Evolutionary conservation across 2,329 filamentous ascomycete species (phyloP).

Genomic region (Colletotrichum plurivorum): DNA sequence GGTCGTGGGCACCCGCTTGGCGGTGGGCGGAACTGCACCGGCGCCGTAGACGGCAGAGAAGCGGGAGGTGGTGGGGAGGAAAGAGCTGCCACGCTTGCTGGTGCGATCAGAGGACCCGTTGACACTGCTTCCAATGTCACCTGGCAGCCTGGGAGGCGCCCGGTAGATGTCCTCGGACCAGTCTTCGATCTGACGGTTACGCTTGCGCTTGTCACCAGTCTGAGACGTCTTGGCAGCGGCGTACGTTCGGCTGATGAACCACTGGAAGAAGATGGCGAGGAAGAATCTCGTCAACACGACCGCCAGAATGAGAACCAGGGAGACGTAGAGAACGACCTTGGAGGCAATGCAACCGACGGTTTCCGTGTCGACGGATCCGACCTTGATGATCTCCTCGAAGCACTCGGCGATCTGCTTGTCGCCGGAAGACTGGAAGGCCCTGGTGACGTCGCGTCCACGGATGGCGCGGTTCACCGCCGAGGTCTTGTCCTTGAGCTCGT

Average conservation of each 20-base stretch:
- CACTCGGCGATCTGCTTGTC: conserved; percentile 91
- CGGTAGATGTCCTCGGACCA: conserved; percentile 99
- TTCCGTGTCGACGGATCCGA: conserved; percentile 95
- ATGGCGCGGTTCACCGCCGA: conserved; percentile 73
- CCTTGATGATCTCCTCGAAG: conserved; percentile 93
- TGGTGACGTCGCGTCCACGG: conserved; percentile 89
- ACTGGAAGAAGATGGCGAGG: conserved; percentile 93
- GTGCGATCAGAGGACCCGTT: conserved; percentile 75
- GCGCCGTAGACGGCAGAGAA: conserved; percentile 92
- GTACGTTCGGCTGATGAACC: conserved; percentile 92
- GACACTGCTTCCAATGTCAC: conserved; percentile 77
- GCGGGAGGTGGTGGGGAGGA: conserved; percentile 92
- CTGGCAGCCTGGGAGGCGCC: conserved; percentile 85
- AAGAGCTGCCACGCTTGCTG: conserved; percentile 85
- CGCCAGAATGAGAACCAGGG: conserved; percentile 89
- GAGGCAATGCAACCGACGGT: conserved; percentile 98
- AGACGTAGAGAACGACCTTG: conserved; percentile 95
- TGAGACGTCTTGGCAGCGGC: conserved; percentile 89
- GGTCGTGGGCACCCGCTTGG: conserved; percentile 80
- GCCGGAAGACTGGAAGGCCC: conserved; percentile 81
- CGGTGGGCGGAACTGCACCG: conserved; percentile 66
- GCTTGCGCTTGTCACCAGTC: conserved; percentile 83
- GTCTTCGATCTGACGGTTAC: conserved; percentile 94
- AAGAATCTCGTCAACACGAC: conserved; percentile 89
- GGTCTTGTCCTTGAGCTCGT: conserved; percentile 80